Base-by-base conservation (phyloP, 1,284 basidiomycete species). In the Cryptococcus wingfieldii region DNA sequence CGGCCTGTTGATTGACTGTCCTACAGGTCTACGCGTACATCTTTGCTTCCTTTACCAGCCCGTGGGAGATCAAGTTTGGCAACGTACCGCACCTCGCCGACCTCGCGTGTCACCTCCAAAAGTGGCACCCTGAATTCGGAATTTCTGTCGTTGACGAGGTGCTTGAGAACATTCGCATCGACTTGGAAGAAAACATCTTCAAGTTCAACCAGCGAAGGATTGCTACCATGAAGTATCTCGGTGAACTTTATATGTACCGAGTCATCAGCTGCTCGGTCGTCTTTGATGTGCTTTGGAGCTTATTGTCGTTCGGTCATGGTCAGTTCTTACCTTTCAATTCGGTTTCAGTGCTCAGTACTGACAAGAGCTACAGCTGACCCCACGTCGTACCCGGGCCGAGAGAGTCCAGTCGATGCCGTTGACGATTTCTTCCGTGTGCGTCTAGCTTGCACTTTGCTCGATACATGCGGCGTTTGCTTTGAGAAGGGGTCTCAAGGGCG, bases 401-500 rank as follows among this genome's bases (percentile, higher is more conserved):
- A 82, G 5, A 87, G 84, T 61, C 79, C 85, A 1, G 80, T 96
- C 53, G 96, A 98, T 75, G 87, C 90, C 78, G 89, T 89, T 0
- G 89, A 96, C 72, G 96, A 99, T 74, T 98, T 90, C 75, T 98
- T 98, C 83, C 86, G 96, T 25, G 78, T 98, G 51, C 83, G 96
- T 10, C 81, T 99, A 54, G 84, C 95, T 46, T 98, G 96, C 69
- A 88, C 89, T 7, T 79, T 98, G 45, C 81, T 99, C 23, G 94
- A 98, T 71, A 92, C 93, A 0, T 96, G 93, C 72, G 96, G 94
- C n/a, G 89, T 91, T 81, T 98, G 94, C 77, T 98, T 98, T 75
- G 93, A 96, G 73, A 85, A 88, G 45, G 94, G 94, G 3, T 86
- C 87, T 6, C 86, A 92, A 68, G 88, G 86, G 76, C 88, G 88